Base-by-base conservation (phyloP, 2,329 filamentous ascomycete genomes). In the Geosmithia putterillii region DNA sequence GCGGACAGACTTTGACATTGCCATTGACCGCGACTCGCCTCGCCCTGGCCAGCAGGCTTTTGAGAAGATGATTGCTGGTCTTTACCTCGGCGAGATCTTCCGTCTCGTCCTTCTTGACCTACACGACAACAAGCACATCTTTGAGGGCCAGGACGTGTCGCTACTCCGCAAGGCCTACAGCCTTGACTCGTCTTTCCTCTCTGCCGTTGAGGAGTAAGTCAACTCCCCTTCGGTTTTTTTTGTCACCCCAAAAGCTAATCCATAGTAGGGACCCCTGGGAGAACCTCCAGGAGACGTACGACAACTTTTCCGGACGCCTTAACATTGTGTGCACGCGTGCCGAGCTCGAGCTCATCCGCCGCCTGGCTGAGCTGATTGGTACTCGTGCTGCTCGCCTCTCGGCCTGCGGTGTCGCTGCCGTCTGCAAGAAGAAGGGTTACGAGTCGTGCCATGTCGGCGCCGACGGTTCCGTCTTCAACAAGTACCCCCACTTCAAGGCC, bases 381-480 rank as follows among this genome's bases (percentile, higher is more conserved):
- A 95, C 89, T 21, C 87, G 92, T 48, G 87, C 89, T 23, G 92
- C 92, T 40, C 86, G 92, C 48, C 77, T 98, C 43, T 95, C 89
- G 15, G 82, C 90, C 21, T 96, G 92, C 57, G 92, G 92, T 65
- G 86, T 98, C 44, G 88, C 90, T 12, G 92, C 90, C 46, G 95
- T 98, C 57, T 88, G 85, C 75, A 94, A 83, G 69, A 96, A 96
- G 81, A 96, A 95, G 76, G 76, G 78, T 52, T 90, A 89, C 64
- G 67, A 83, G 57, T 74, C 76, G 34, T 94, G 86, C 69, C 92
- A 96, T 63, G 92, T 98, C 37, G 92, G 92, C 54, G 92, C 92
- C 42, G 92, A 98, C 59, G 92, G 92, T 34, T 94, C 86, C 17
- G 90, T 98, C 44, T 98, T 98, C 71, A 95, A 95, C 74, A 96